Percentiles rank a stretch among this genome's conserved stretches.
phyloP scores from a whole-genome alignment of 352 stramenopile genomes.

The Phytophthora cactorum region DNA sequence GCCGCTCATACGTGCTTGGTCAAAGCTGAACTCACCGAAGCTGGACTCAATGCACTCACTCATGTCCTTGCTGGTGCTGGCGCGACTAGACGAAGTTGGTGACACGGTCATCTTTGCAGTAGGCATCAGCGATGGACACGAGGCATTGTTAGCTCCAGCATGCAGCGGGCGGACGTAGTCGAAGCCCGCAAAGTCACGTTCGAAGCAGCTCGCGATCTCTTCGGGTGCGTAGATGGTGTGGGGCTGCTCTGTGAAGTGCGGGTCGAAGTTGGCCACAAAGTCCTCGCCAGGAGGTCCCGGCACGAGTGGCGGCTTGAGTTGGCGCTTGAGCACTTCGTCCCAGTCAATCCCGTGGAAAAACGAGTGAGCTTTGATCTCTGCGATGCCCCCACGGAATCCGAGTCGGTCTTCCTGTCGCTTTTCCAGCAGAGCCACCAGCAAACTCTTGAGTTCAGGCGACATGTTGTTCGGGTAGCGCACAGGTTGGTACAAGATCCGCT shows the following conservation, averaged over 20 bases:
- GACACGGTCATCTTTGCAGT: slow-evolving; percentile 15
- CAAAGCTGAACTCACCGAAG: slow-evolving; percentile 35
- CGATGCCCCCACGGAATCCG: slow-evolving; percentile 60
- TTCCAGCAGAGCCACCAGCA: slow-evolving; percentile 74
- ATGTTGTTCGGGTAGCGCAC: slow-evolving; percentile 89
- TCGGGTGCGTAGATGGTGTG: slow-evolving; percentile 83
- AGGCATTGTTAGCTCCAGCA: neutral
- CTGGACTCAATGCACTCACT: slow-evolving; percentile 45
- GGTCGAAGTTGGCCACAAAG: slow-evolving; percentile 87
- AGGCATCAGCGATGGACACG: slow-evolving; percentile 10
- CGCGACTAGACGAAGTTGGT: slow-evolving; percentile 21
- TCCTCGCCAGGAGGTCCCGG: slow-evolving; percentile 67
- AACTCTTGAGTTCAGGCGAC: slow-evolving; percentile 73
- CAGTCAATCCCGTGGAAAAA: slow-evolving; percentile 86
- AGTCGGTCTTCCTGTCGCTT: slow-evolving; percentile 87
- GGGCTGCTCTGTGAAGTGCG: slow-evolving; percentile 85
- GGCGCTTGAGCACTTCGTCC: slow-evolving; percentile 74
- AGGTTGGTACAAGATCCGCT: slow-evolving; percentile 89
- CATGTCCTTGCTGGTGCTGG: slow-evolving; percentile 37
- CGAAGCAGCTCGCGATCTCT: slow-evolving; percentile 67
- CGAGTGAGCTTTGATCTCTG: slow-evolving; percentile 71
- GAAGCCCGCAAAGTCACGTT: slow-evolving; percentile 85
- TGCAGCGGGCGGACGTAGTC: slow-evolving; percentile 70
- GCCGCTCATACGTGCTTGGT: slow-evolving; percentile 19
- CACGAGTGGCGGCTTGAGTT: slow-evolving; percentile 65